Evolutionary conservation across 768 basidiomycete species (phyloP).

Genomic region (Baorangia bicolor): DNA sequence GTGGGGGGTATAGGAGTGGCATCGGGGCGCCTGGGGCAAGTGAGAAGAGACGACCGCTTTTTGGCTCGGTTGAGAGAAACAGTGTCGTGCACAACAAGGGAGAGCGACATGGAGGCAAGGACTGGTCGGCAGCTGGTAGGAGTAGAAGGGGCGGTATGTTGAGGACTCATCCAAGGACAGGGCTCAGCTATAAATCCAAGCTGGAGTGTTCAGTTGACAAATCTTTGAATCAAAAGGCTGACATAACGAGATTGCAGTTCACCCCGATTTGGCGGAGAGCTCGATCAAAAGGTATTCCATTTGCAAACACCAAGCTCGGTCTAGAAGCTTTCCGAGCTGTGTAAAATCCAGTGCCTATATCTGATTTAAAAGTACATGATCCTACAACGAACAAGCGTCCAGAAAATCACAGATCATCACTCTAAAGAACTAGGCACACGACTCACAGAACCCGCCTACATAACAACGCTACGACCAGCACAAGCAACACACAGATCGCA

Average conservation of each 20-base stretch:
- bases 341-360: slow-evolving; percentile 9
- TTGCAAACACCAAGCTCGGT: slow-evolving; percentile 17
- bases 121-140: neutral
- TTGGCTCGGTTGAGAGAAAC: slow-evolving; percentile 2
- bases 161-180: slow-evolving; percentile 2
- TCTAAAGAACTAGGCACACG: slow-evolving; percentile 13
- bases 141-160: slow-evolving; percentile 3
- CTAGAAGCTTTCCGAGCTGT: slow-evolving; percentile 22
- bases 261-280: slow-evolving; percentile 12
- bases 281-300: slow-evolving; percentile 26
- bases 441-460: slow-evolving; percentile 54
- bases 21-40: slow-evolving; percentile 26
- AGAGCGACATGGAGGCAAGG: slow-evolving; percentile 11
- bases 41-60: slow-evolving; percentile 22
- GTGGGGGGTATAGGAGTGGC: slow-evolving; percentile 58
- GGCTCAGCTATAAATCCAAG: slow-evolving; percentile 18
- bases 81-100: slow-evolving; percentile 14
- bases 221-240: slow-evolving; percentile 24
- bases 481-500: slow-evolving; percentile 70
- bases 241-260: slow-evolving; percentile 21
- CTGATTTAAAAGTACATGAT: slow-evolving; percentile 17
- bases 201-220: slow-evolving; percentile 22
- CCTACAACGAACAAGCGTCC: slow-evolving; percentile 14
- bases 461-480: slow-evolving; percentile 65
- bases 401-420: slow-evolving; percentile 21